Evolutionary conservation across 1,284 basidiomycete species (phyloP).

Genomic region (Rhodotorula sp.): DNA sequence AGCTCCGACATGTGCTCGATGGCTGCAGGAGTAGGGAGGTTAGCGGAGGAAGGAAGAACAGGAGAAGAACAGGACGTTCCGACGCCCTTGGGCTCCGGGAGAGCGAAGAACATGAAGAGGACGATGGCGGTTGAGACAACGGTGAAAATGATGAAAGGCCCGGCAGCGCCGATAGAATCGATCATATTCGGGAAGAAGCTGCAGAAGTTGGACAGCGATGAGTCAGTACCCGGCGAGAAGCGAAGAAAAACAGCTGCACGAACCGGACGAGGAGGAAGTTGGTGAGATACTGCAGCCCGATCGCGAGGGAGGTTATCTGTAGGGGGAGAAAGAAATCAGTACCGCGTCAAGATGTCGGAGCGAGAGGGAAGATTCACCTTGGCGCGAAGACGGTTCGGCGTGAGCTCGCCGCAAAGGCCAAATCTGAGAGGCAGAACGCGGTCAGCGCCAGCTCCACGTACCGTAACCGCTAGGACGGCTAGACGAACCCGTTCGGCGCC

Average conservation of each 20-base stretch:
- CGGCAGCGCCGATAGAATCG: not conserved
- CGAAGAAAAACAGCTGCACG: constrained; percentile 1
- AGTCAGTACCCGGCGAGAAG: no score
- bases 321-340: not conserved
- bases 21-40: no score
- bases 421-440: constrained; percentile 29
- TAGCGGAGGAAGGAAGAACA: no score
- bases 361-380: constrained; percentile 6
- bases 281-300: constrained; percentile 21
- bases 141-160: constrained; percentile 10
- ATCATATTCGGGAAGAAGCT: no score
- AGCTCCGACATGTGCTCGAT: not conserved
- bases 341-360: not conserved
- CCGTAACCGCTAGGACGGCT: no score
- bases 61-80: no score
- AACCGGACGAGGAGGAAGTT: constrained; percentile 37
- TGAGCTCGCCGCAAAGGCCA: constrained; percentile 28
- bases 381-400: constrained; percentile 32
- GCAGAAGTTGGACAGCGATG: no score
- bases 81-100: not conserved
- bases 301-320: not conserved
- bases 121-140: not conserved
- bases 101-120: not conserved
- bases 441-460: no score
- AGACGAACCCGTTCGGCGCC: no score